These are phyloP conservation scores for Amauroascus niger DNA, from an alignment of 2,329 filamentous ascomycete species.

Conservation along the genomic window DNA sequence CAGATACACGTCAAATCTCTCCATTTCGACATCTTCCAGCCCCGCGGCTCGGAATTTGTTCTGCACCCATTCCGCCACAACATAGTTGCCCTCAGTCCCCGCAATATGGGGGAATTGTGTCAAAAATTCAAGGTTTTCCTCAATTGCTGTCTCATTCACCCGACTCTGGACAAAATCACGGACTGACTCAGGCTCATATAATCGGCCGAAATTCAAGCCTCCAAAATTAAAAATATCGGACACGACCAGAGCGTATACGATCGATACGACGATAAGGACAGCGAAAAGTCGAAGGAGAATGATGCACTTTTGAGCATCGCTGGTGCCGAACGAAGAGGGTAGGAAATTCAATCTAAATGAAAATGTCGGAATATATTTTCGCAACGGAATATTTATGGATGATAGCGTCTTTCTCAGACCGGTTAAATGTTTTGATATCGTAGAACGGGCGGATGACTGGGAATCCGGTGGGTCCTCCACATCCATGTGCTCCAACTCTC, in stretches of 20 bases:
- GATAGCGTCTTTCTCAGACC: conserved; percentile 50
- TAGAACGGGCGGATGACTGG: conserved; percentile 27
- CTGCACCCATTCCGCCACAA: conserved; percentile 73
- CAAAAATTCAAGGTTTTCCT: conserved; percentile 64
- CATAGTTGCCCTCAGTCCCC: conserved; percentile 87
- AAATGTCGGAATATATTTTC: conserved; percentile 37
- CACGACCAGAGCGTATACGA: conserved; percentile 77
- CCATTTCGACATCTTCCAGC: conserved; percentile 65
- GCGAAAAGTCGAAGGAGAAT: conserved; percentile 65
- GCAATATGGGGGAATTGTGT: conserved; percentile 82
- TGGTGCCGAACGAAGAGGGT: conserved; percentile 17
- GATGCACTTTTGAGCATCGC: conserved; percentile 45
- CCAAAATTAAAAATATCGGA: conserved; percentile 69
- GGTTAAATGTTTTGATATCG: conserved; percentile 48
- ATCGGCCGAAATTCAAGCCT: conserved; percentile 53
- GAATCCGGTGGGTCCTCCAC: conserved; percentile 55
- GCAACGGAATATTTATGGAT: conserved; percentile 45
- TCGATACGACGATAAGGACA: conserved; percentile 61
- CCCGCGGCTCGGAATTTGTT: conserved; percentile 61
- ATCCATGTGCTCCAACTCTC: conserved; percentile 83
- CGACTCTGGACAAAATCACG: conserved; percentile 63
- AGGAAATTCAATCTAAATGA: conserved; percentile 30
- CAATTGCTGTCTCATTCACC: conserved; percentile 60
- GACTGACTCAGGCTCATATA: conserved; percentile 77
- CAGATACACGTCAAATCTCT: conserved; percentile 79